Evolutionary conservation across 2,329 filamentous ascomycete species (phyloP).

Genomic region (Monilinia laxa): DNA sequence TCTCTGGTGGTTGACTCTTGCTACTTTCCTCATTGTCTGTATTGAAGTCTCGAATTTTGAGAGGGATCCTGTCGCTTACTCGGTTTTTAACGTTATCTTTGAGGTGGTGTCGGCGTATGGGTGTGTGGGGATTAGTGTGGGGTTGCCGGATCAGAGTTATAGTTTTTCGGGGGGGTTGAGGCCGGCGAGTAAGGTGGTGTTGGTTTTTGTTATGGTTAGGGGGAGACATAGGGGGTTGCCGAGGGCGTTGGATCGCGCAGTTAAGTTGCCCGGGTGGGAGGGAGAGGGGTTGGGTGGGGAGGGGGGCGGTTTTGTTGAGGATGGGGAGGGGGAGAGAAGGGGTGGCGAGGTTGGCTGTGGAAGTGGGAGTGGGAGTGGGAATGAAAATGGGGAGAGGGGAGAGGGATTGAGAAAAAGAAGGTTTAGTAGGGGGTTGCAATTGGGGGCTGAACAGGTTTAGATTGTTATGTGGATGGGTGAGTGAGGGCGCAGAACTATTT

Average conservation of each 20-base stretch:
- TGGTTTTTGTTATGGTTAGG: constrained; percentile 57
- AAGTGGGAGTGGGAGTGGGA: not conserved
- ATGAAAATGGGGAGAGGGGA: too few species aligned
- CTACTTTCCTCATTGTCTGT: constrained; percentile 58
- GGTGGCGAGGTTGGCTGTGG: too few species aligned
- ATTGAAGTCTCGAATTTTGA: constrained; percentile 59
- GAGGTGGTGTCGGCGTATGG: constrained; percentile 59
- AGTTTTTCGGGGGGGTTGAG: constrained; percentile 57
- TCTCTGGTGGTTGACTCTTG: constrained; percentile 63
- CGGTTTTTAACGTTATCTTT: constrained; percentile 60
- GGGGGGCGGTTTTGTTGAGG: not conserved
- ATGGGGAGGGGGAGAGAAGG: not conserved
- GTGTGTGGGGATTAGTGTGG: constrained; percentile 60
- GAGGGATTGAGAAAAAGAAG: constrained; percentile 11
- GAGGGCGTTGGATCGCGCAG: constrained; percentile 55
- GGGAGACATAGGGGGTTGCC: constrained; percentile 58
- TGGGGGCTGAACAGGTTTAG: not conserved
- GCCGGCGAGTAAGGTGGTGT: constrained; percentile 55
- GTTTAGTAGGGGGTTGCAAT: constrained; percentile 3
- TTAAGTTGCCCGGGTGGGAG: constrained; percentile 43
- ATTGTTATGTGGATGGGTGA: not conserved
- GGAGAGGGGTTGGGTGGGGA: not conserved
- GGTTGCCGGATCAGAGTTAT: constrained; percentile 53
- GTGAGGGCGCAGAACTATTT: too few species aligned
- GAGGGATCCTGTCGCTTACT: constrained; percentile 51